Base-by-base conservation (phyloP, 2,329 filamentous ascomycete species). In the Fusarium goolgardi region DNA sequence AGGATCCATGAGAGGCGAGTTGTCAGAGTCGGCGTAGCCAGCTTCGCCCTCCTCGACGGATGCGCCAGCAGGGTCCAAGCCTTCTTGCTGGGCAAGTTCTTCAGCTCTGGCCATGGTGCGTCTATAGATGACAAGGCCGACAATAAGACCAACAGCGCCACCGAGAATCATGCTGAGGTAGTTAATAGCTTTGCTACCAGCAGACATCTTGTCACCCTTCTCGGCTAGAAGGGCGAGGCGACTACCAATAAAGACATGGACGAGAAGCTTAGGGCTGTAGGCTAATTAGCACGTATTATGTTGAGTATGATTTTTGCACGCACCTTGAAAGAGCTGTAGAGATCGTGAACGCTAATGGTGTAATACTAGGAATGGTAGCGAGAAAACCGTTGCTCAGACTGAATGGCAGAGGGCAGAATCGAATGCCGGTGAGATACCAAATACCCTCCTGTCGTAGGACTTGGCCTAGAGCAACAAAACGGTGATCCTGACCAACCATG, bases 311-410 rank as follows among this genome's bases (percentile, higher is more conserved):
- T 49, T 40, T 21, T 18, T 20, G 25, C 20, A 74, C 78, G 62
- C 67, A 85, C 83, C 86, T 88, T 13, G 94, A 90, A 18, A 95
- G 81, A 4, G 92, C 90, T 0, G 95, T 98, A 8, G 96, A 95
- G 45, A 94, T 77, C 32, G 90, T 90, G 80, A 96, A 98, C 46
- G 87, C 87, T 63, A 85, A 78, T 40, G 92, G 91, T 25, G 90
- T 86, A 34, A 99, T 92, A 32, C 91, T 97, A 4, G 94, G 94
- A 65, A 99, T 94, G 2, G 96, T 98, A 31, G 93, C 93, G 56
- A 99, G 88, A 63, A 97, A 97, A 51, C 94, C 96, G 76, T 99
- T 99, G 76, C 92, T 94, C 71, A 98, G 83, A 53, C 92, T 96
- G 78, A 97, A 99, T 16, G 96, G 96, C 63, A 99, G 78, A 3